Base-by-base conservation (phyloP, 192 early-diverging fungal species). In the Rhizophagus clarus region DNA sequence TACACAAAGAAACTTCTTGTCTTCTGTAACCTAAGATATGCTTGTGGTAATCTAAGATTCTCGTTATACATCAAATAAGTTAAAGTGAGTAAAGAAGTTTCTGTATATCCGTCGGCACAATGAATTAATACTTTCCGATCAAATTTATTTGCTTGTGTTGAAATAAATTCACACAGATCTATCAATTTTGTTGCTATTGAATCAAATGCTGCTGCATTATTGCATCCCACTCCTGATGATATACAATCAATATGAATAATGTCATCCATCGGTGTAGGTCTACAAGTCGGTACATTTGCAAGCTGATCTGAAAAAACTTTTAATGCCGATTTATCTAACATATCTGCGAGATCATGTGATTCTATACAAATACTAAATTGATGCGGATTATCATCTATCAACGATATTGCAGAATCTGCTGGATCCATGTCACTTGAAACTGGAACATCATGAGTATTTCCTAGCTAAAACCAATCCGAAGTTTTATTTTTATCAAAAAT, bases 1-100 rank as follows among this genome's bases (percentile, higher is more conserved):
- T 87, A 89, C 20, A 91, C 88, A 83, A 91, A 91, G 62, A 91
- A 91, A 76, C 88, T 89, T 31, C 90, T 82, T 56, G 80, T 79
- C 28, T 84, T 74, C 79, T 91, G 90, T 32, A 91, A 64, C 26
- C 82, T 81, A 10, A 91, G 63, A 84, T 86, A 91, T 8, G 90
- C 88, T 70, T 87, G 83, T 0, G 88, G 87, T 60, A 91, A 81
- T 31, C 77, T 73, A 64, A 88, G 45, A 69, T 80, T 77, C 62
- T 85, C 80, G 1, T 85, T 79, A 47, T 85, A 87, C 88, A 91
- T 91, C 22, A 91, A 49, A 63, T 86, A 84, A 22, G 81, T 78
- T 11, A 91, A 74, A 0, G 83, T 83, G 7, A 91, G 61, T 28
- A 89, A 37, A 47, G 87, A 87, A 2, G 85, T 85, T 72, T 91